phyloP scores from a whole-genome alignment of 768 basidiomycete genomes.

The Paxillus rubicundulus region DNA sequence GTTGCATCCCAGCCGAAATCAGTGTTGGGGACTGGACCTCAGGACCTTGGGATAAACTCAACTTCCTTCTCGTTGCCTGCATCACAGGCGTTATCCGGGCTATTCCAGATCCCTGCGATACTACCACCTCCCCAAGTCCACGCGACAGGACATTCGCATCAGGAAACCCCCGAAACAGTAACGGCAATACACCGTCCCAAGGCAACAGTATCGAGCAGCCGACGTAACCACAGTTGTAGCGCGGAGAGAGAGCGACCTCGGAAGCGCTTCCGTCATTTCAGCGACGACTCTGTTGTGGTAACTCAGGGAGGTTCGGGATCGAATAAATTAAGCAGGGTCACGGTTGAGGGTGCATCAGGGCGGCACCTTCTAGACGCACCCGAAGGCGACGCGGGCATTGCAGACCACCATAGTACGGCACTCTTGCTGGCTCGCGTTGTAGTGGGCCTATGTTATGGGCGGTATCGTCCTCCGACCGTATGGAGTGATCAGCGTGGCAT shows the following conservation, averaged over 20 bases:
- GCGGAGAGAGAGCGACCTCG: slow-evolving; percentile 26
- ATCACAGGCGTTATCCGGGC: slow-evolving; percentile 3
- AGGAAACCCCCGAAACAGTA: slow-evolving; percentile 10
- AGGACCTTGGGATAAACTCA: slow-evolving; percentile 13
- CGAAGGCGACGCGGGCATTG: slow-evolving; percentile 1
- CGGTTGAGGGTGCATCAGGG: slow-evolving; percentile 7
- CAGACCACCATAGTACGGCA: slow-evolving; percentile 18
- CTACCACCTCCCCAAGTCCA: not conserved
- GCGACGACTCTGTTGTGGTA: slow-evolving; percentile 14
- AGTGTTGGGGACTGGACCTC: slow-evolving; percentile 6
- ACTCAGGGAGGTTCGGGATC: slow-evolving; percentile 1
- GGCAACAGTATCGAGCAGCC: slow-evolving; percentile 1
- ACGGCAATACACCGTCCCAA: not conserved
- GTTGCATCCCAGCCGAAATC: not conserved
- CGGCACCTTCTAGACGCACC: not conserved
- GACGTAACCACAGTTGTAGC: slow-evolving; percentile 15
- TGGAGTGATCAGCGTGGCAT: slow-evolving; percentile 6
- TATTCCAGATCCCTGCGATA: slow-evolving; percentile 3
- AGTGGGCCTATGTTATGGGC: slow-evolving; percentile 21
- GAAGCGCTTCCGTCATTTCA: slow-evolving; percentile 26
- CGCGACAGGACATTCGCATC: slow-evolving; percentile 10
- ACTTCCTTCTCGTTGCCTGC: slow-evolving; percentile 8
- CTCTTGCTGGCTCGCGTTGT: slow-evolving; percentile 20
- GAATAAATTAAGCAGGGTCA: slow-evolving; percentile 14
- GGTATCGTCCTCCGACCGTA: slow-evolving; percentile 14